These are phyloP conservation scores for Bryum argenteum DNA, from an alignment of 225 moss, liverwort and hornwort genomes.

Conservation along the genomic window DNA sequence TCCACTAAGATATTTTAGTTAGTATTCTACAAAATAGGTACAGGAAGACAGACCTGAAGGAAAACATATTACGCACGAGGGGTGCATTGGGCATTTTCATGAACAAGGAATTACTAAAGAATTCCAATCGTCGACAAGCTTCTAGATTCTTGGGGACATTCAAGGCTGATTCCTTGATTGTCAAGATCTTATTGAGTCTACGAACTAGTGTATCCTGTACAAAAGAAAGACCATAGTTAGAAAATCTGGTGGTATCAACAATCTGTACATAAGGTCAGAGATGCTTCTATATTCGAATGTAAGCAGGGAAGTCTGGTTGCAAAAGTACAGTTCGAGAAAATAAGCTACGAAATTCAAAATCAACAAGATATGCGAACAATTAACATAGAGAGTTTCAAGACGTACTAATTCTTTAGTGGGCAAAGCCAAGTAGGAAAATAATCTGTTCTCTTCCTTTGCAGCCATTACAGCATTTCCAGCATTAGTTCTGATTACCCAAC, in stretches of 20 bases:
- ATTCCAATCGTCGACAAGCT: slow-evolving; percentile 62
- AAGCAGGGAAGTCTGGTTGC: slow-evolving; percentile 1
- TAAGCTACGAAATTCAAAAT: not conserved
- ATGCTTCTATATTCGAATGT: slow-evolving; percentile 10
- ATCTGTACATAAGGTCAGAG: slow-evolving; percentile 13
- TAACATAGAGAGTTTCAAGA: slow-evolving; percentile 20
- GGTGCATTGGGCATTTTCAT: slow-evolving; percentile 65
- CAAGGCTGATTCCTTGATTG: slow-evolving; percentile 64
- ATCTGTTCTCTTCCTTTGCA: slow-evolving; percentile 50
- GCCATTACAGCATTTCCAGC: slow-evolving; percentile 45
- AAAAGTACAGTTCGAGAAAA: not conserved
- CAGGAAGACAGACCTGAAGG: slow-evolving; percentile 56
- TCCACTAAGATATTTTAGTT: slow-evolving; percentile 18
- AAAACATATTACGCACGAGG: slow-evolving; percentile 59
- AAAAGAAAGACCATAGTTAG: slow-evolving; percentile 25
- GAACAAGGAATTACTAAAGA: slow-evolving; percentile 68
- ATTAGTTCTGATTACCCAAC: slow-evolving; percentile 52
- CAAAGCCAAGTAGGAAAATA: slow-evolving; percentile 73
- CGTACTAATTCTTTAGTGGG: slow-evolving; percentile 54
- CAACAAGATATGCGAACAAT: not conserved
- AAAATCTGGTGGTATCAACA: slow-evolving; percentile 6
- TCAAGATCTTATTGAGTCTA: slow-evolving; percentile 53
- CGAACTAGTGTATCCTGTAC: slow-evolving; percentile 41
- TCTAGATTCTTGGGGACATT: slow-evolving; percentile 62
- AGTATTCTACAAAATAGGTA: slow-evolving; percentile 17